phyloP scores from a whole-genome alignment of 306 rosid genomes.

The Pyrus communis region DNA sequence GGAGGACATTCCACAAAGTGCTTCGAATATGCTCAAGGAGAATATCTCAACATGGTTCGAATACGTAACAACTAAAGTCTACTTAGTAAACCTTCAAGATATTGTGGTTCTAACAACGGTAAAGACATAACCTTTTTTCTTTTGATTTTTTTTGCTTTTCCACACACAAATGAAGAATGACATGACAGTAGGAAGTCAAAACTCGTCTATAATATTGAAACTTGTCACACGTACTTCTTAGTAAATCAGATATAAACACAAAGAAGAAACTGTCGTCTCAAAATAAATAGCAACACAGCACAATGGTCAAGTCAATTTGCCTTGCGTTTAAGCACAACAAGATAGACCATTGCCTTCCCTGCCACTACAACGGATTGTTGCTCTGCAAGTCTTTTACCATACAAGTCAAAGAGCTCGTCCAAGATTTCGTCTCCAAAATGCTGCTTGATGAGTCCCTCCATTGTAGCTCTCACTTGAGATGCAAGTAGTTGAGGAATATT shows the following conservation, averaged over 20 bases:
- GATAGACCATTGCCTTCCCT: not conserved
- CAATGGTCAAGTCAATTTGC: not conserved
- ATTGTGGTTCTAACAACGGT: no score
- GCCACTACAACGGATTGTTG: not conserved
- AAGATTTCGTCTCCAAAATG: constrained; percentile 3
- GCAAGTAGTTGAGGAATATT: not conserved
- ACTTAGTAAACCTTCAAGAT: no score
- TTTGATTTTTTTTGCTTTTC: no score
- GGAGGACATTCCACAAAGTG: no score
- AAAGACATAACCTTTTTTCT: no score
- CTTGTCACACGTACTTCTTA: not conserved
- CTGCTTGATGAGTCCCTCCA: not conserved
- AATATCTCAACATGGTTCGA: no score
- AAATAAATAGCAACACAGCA: not conserved
- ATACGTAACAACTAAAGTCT: no score
- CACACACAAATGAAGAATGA: not conserved
- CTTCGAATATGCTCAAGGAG: no score
- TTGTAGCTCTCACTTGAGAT: not conserved
- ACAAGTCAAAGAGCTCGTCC: constrained; percentile 6
- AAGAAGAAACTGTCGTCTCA: not conserved
- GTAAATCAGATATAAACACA: not conserved
- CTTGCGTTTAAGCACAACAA: not conserved
- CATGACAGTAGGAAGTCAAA: not conserved
- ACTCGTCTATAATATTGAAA: not conserved
- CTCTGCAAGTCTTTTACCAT: not conserved